phyloP scores from a whole-genome alignment of 164 flowering plant genomes.

The Warburgia ugandensis region DNA sequence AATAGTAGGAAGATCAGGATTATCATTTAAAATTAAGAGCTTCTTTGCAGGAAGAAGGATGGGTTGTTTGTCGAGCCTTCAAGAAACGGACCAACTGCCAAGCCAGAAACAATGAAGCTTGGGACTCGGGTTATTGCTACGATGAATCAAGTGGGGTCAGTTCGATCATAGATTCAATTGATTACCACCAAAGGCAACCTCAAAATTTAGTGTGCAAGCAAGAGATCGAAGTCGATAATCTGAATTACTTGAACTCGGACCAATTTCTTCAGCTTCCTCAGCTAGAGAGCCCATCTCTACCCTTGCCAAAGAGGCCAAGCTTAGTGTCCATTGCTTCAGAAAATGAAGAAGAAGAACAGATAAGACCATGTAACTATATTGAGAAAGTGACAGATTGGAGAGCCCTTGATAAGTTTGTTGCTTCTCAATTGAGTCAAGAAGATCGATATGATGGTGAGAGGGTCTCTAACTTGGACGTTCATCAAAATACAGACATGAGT shows the following conservation, averaged over 20 bases:
- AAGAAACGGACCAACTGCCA: slow-evolving; percentile 56
- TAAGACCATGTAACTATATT: slow-evolving; percentile 9
- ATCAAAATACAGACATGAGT: slow-evolving; percentile 34
- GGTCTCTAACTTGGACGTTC: slow-evolving; percentile 22
- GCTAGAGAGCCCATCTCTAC: slow-evolving; percentile 79
- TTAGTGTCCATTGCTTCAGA: slow-evolving; percentile 32
- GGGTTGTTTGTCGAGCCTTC: slow-evolving; percentile 96
- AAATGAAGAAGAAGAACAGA: slow-evolving; percentile 19
- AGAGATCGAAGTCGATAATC: slow-evolving; percentile 44
- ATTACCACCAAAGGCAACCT: slow-evolving; percentile 35
- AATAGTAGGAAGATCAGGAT: no score
- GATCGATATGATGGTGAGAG: slow-evolving; percentile 28
- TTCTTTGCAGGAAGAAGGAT: slow-evolving; percentile 91
- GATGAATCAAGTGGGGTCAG: slow-evolving; percentile 49
- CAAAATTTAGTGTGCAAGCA: slow-evolving; percentile 51
- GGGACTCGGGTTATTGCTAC: slow-evolving; percentile 60
- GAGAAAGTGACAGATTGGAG: slow-evolving; percentile 85
- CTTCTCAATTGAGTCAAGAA: slow-evolving; percentile 88
- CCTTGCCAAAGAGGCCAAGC: slow-evolving; percentile 45
- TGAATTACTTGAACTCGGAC: slow-evolving; percentile 31
- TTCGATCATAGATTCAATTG: slow-evolving; percentile 42
- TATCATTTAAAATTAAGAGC: no score
- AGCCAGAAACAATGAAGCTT: slow-evolving; percentile 34
- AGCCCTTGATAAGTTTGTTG: slow-evolving; percentile 85
- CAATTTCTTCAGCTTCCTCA: slow-evolving; percentile 71